A percentile compares a stretch with the other conserved stretches of the same genome.
Evolutionary conservation across 83 land plant species (phyloP).

Genomic region (Picea abies): DNA sequence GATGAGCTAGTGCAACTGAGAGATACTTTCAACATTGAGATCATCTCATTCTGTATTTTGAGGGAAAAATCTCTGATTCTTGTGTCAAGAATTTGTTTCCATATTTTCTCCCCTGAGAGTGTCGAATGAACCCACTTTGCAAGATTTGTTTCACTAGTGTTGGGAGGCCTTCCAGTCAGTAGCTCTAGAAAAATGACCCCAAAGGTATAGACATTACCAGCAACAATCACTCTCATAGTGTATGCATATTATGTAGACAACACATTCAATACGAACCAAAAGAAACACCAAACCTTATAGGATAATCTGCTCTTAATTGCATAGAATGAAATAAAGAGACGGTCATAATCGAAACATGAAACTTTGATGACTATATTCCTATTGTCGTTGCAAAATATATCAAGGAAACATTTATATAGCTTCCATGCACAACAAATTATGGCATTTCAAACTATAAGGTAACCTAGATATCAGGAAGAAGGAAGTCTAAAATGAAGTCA

Average conservation of each 20-base stretch:
- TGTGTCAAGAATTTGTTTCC: constrained; percentile 12
- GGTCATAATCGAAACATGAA: too few species aligned
- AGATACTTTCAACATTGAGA: constrained; percentile 17
- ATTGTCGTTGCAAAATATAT: too few species aligned
- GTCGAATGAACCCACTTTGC: constrained; percentile 17
- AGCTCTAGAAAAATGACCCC: constrained; percentile 89
- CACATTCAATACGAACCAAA: not conserved
- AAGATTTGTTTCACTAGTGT: constrained; percentile 13
- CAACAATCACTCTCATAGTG: constrained; percentile 63
- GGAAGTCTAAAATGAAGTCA: too few species aligned
- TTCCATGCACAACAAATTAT: too few species aligned
- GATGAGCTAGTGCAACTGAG: constrained; percentile 13
- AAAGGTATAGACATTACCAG: constrained; percentile 91
- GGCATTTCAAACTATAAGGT: too few species aligned
- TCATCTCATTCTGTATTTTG: constrained; percentile 11
- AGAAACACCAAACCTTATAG: too few species aligned
- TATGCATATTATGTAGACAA: constrained; percentile 67
- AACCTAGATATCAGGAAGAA: too few species aligned
- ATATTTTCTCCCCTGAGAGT: constrained; percentile 8
- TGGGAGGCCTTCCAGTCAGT: constrained; percentile 79
- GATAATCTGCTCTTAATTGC: too few species aligned
- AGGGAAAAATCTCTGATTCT: constrained; percentile 10
- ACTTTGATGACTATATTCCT: too few species aligned
- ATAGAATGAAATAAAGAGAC: too few species aligned
- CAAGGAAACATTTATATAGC: too few species aligned